Conservation (phyloP, 768 basidiomycete genomes). For the Russula foetens region DNA sequence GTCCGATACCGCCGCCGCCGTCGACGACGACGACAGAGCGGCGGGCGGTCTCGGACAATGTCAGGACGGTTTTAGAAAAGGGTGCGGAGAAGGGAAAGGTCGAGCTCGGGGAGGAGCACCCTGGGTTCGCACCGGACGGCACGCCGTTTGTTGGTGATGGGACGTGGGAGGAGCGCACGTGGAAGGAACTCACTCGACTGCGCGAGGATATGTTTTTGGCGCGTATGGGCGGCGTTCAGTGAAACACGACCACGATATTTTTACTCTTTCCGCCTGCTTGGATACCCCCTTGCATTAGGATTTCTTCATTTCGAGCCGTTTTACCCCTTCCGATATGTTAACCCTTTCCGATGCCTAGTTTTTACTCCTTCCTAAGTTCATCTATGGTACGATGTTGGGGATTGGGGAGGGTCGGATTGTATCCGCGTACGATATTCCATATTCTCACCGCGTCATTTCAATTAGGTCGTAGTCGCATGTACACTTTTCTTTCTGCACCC, state of each 20-base stretch:
- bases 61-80: not conserved
- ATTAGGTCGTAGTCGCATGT: not conserved
- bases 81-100: not conserved
- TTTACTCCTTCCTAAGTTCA: not conserved
- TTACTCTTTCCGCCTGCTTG: not conserved
- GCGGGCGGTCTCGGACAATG: not conserved
- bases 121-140: conserved; percentile 25
- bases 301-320: too few species aligned
- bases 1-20: not conserved
- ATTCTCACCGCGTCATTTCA: not conserved
- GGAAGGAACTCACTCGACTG: conserved; percentile 67
- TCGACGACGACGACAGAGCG: not conserved
- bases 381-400: conserved; percentile 7
- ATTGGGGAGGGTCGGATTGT: not conserved
- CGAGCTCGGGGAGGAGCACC: not conserved
- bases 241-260: not conserved
- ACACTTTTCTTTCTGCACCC: not conserved
- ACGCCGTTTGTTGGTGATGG: conserved; percentile 51
- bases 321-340: not conserved
- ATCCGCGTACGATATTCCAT: not conserved
- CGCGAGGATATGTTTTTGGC: conserved; percentile 87
- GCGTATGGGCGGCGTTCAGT: conserved; percentile 50
- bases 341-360: not conserved
- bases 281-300: too few species aligned
- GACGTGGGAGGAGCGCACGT: conserved; percentile 82